Conservation (phyloP, 2,329 filamentous ascomycete genomes). For the Neonectria magnoliae region DNA sequence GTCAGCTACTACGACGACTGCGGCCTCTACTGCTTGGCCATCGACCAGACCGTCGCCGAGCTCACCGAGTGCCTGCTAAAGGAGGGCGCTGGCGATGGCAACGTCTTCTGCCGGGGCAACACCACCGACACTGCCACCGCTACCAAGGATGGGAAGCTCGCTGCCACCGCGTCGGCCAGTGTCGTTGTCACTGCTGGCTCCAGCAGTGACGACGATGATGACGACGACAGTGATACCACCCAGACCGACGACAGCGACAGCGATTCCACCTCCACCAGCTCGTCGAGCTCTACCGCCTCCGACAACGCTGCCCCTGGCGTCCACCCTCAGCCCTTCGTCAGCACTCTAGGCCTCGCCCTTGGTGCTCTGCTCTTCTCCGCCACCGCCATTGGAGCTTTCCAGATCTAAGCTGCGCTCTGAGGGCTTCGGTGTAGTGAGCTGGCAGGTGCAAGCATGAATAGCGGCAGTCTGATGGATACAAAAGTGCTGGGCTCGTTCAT, state of each 20-base stretch:
- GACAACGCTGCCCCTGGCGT: conserved; percentile 36
- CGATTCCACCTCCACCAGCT: conserved; percentile 11
- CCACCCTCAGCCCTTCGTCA: conserved; percentile 40
- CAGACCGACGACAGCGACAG: conserved; percentile 2
- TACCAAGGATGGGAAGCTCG: conserved; percentile 35
- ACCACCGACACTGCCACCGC: conserved; percentile 49
- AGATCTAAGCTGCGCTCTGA: conserved; percentile 31
- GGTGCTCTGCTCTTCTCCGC: conserved; percentile 52
- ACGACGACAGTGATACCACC: conserved; percentile 14
- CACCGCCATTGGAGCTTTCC: conserved; percentile 38
- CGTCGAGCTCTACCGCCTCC: conserved; percentile 29
- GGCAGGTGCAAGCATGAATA: not conserved
- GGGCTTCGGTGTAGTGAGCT: not conserved
- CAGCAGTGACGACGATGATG: conserved; percentile 6
- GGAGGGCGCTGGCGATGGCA: conserved; percentile 48
- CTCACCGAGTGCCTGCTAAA: conserved; percentile 51
- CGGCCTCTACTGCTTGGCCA: conserved; percentile 59
- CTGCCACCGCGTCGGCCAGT: conserved; percentile 45
- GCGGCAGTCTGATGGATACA: not conserved
- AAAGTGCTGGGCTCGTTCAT: conserved; percentile 2
- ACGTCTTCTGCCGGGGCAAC: conserved; percentile 57
- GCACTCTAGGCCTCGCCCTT: conserved; percentile 47
- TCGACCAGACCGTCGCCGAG: conserved; percentile 44
- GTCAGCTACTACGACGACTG: conserved; percentile 58
- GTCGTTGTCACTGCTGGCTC: conserved; percentile 41